Conservation (phyloP, 352 stramenopile genomes). For the Pythium aristosporum region DNA sequence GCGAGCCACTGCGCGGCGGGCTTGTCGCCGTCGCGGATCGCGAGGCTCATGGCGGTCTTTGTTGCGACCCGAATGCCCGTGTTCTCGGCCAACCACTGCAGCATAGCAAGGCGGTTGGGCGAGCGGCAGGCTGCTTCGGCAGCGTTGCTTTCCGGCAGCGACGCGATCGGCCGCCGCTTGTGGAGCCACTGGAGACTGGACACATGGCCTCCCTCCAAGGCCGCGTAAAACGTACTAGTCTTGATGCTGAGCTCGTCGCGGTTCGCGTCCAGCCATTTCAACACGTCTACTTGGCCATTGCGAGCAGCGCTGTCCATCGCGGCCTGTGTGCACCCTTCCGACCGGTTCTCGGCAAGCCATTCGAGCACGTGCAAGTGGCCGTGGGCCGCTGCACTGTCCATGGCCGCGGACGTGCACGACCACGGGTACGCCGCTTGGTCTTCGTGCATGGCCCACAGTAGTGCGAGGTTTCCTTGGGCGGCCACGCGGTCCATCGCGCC, state of each 20-base stretch:
- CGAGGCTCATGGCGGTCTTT: slow-evolving; percentile 3
- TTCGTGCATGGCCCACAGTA: slow-evolving; percentile 15
- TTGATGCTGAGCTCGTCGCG: not conserved
- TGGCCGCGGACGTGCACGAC: slow-evolving; percentile 9
- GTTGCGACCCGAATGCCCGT: slow-evolving; percentile 5
- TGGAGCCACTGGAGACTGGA: slow-evolving; percentile 3
- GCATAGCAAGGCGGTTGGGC: slow-evolving; percentile 2
- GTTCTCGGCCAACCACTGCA: slow-evolving; percentile 7
- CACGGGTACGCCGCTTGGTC: slow-evolving; percentile 6
- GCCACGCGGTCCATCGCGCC: slow-evolving; percentile 17
- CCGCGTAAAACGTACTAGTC: slow-evolving; percentile 7
- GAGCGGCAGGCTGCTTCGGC: slow-evolving; percentile 9
- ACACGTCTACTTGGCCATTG: slow-evolving; percentile 2
- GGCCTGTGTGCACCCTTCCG: slow-evolving; percentile 8
- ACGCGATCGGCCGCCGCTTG: not conserved
- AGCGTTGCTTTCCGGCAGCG: not conserved
- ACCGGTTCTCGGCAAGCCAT: slow-evolving; percentile 28
- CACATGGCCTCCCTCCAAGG: slow-evolving; percentile 13
- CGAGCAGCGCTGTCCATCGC: slow-evolving; percentile 11
- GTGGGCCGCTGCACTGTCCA: slow-evolving; percentile 22
- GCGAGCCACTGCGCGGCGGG: slow-evolving; percentile 13
- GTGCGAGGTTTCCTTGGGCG: slow-evolving; percentile 1
- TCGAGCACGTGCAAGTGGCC: slow-evolving; percentile 33
- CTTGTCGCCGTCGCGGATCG: slow-evolving; percentile 3
- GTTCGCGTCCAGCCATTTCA: slow-evolving; percentile 11